phyloP scores from a whole-genome alignment of 306 rosid genomes.

The Rosa chinensis region DNA sequence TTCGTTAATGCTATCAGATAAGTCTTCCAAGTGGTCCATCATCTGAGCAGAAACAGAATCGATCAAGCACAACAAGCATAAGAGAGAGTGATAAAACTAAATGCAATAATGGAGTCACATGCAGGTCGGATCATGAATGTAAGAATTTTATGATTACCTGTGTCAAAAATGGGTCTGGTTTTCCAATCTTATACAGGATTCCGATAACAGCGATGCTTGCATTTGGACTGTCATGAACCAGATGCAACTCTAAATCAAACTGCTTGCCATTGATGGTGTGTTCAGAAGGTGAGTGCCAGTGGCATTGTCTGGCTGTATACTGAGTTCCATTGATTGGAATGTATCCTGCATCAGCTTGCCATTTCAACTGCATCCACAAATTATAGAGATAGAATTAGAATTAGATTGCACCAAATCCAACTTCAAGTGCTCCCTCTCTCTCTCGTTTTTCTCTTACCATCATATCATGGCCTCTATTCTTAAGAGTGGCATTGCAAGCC shows the following conservation, averaged over 20 bases:
- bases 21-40: conserved; percentile 22
- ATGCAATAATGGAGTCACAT: not conserved
- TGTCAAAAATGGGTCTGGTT: conserved; percentile 49
- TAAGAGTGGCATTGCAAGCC: conserved; percentile 59
- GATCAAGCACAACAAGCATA: not conserved
- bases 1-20: conserved; percentile 18
- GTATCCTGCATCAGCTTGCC: conserved; percentile 41
- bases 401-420: not conserved
- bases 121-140: not conserved
- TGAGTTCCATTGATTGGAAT: conserved; percentile 47
- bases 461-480: conserved; percentile 72
- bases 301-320: conserved; percentile 52
- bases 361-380: conserved; percentile 45
- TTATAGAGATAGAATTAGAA: not conserved
- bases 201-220: conserved; percentile 59
- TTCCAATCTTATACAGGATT: conserved; percentile 49
- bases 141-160: conserved; percentile 32
- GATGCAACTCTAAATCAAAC: conserved; percentile 61
- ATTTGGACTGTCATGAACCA: conserved; percentile 53
- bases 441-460: conserved; percentile 35
- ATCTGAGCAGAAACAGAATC: conserved; percentile 29
- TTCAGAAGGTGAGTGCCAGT: conserved; percentile 89
- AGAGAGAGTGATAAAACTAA: not conserved
- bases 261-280: conserved; percentile 59
- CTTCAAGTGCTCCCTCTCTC: not conserved